Evolutionary conservation across 176 grass and related monocot species (phyloP).

Genomic region (Lolium multiflorum): DNA sequence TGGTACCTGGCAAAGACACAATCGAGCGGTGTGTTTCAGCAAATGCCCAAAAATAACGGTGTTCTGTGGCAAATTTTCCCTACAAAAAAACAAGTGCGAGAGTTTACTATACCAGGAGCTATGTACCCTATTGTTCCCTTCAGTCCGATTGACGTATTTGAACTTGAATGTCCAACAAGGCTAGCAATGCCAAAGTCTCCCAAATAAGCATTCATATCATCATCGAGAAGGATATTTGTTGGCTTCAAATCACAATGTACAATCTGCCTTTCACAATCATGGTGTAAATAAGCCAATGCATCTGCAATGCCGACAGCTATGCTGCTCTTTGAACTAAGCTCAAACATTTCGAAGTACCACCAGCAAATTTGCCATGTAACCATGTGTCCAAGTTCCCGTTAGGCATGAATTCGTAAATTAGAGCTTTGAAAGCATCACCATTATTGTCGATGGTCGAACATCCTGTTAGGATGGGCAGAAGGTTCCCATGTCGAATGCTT

Average conservation of each 20-base stretch:
- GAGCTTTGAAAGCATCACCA: not conserved
- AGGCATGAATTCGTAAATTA: not conserved
- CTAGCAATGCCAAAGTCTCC: not conserved
- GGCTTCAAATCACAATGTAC: not conserved
- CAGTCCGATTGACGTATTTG: too few relatives aligned
- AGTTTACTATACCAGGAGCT: not conserved
- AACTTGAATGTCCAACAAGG: not conserved
- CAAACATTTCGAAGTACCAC: not conserved
- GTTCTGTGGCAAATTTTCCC: too few relatives aligned
- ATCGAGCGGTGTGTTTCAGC: too few relatives aligned
- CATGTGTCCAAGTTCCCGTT: not conserved
- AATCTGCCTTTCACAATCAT: not conserved
- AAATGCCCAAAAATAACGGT: too few relatives aligned
- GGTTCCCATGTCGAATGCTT: conserved; percentile 53
- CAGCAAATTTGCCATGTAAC: not conserved
- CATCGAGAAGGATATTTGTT: not conserved
- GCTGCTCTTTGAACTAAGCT: not conserved
- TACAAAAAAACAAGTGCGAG: not conserved
- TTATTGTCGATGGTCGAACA: conserved; percentile 36
- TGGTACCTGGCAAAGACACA: too few relatives aligned
- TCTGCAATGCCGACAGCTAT: not conserved
- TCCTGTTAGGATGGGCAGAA: conserved; percentile 50
- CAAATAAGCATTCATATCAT: not conserved
- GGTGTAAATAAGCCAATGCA: not conserved
- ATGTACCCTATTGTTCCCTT: not conserved